Percentiles rank a stretch among this genome's conserved stretches.
These are phyloP conservation scores for Teunomyces kruisii DNA, from an alignment of 805 yeast genomes.

Conservation along the genomic window DNA sequence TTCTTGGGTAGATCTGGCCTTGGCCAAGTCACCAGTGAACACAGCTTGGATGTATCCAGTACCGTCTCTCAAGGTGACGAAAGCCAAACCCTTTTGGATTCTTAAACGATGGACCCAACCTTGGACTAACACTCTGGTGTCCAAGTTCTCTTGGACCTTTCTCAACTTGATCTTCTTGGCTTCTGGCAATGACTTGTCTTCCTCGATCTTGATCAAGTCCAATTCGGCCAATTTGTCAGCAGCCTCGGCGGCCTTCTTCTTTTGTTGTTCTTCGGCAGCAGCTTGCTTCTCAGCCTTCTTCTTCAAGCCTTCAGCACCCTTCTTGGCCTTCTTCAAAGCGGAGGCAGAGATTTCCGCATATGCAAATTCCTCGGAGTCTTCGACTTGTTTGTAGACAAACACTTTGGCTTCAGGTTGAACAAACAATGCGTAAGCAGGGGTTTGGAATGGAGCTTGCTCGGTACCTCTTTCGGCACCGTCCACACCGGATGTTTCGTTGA, in stretches of 20 bases:
- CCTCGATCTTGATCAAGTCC: slow-evolving; percentile 65
- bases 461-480: slow-evolving; percentile 69
- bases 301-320: slow-evolving; percentile 89
- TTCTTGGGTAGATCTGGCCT: slow-evolving; percentile 79
- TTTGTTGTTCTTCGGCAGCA: slow-evolving; percentile 59
- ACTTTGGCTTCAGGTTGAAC: slow-evolving; percentile 53
- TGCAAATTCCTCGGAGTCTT: slow-evolving; percentile 49
- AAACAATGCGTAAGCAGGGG: slow-evolving; percentile 80
- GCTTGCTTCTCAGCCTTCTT: slow-evolving; percentile 74
- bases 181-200: slow-evolving; percentile 70
- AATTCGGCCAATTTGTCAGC: slow-evolving; percentile 76
- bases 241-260: slow-evolving; percentile 55
- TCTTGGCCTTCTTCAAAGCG: slow-evolving; percentile 93
- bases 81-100: slow-evolving; percentile 86
- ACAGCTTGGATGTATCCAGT: slow-evolving; percentile 88
- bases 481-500: slow-evolving; percentile 70
- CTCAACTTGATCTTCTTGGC: slow-evolving; percentile 70
- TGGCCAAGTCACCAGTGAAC: slow-evolving; percentile 86
- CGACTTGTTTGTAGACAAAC: slow-evolving; percentile 59
- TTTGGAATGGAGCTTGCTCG: slow-evolving; percentile 67
- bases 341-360: slow-evolving; percentile 82
- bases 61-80: slow-evolving; percentile 93
- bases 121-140: slow-evolving; percentile 68
- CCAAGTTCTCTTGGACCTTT: slow-evolving; percentile 53
- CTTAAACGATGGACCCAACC: slow-evolving; percentile 98